Evolutionary conservation across 2,329 filamentous ascomycete species (phyloP).

Genomic region (Fusarium denticulatum): DNA sequence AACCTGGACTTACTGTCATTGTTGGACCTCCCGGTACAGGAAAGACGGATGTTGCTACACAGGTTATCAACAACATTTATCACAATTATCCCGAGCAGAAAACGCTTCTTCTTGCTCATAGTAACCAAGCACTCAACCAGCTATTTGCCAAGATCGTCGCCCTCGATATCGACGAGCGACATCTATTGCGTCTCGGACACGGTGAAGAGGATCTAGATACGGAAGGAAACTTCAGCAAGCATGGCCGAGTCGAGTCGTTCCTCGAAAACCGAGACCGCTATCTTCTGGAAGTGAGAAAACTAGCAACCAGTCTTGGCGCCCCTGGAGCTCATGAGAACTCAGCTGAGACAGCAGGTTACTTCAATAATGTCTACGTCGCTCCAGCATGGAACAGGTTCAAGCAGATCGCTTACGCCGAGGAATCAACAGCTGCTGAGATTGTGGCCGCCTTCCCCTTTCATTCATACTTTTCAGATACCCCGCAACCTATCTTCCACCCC

Average conservation of each 20-base stretch:
- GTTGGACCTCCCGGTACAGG: conserved; percentile 96
- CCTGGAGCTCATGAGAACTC: conserved; percentile 96
- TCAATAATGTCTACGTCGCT: conserved; percentile 89
- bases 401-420: conserved; percentile 62
- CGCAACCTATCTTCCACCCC: conserved; percentile 82
- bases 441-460: conserved; percentile 86
- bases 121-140: conserved; percentile 97
- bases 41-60: conserved; percentile 98
- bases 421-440: conserved; percentile 69
- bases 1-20: conserved; percentile 92
- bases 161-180: conserved; percentile 93
- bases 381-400: conserved; percentile 91
- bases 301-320: conserved; percentile 85
- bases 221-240: conserved; percentile 89
- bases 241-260: conserved; percentile 94
- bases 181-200: conserved; percentile 90
- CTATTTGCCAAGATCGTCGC: conserved; percentile 98
- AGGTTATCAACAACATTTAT: conserved; percentile 99
- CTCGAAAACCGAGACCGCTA: conserved; percentile 84
- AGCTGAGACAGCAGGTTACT: conserved; percentile 96
- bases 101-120: conserved; percentile 92
- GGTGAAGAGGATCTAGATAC: conserved; percentile 94
- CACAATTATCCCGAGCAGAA: conserved; percentile 96
- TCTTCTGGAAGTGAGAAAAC: conserved; percentile 83
- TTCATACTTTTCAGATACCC: conserved; percentile 85